These are phyloP conservation scores for Oryza officinalis DNA, from an alignment of 176 grass and related monocot genomes.

Conservation along the genomic window DNA sequence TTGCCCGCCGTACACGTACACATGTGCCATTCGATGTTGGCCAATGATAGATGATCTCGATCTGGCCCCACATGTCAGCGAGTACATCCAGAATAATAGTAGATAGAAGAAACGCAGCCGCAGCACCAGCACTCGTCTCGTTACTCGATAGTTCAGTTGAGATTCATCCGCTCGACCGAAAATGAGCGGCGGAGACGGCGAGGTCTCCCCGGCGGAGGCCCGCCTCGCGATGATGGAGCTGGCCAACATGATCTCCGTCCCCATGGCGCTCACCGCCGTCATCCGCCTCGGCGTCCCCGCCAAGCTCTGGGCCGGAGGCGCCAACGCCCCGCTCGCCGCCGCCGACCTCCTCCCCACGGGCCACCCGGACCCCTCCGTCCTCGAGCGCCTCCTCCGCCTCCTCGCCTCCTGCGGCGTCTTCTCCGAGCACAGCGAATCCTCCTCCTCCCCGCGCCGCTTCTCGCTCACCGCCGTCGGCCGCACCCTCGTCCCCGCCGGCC, in stretches of 20 bases:
- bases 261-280: slow-evolving; percentile 74
- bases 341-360: slow-evolving; percentile 31
- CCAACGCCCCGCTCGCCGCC: slow-evolving; percentile 55
- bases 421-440: slow-evolving; percentile 34
- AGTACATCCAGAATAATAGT: neutral
- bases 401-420: slow-evolving; percentile 69
- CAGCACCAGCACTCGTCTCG: too few species aligned
- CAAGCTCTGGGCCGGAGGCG: slow-evolving; percentile 49
- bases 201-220: slow-evolving; percentile 26
- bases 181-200: slow-evolving; percentile 8
- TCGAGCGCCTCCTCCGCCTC: slow-evolving; percentile 73
- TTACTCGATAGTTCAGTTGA: neutral
- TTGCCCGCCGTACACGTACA: too few species aligned
- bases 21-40: neutral
- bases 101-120: neutral
- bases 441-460: slow-evolving; percentile 37
- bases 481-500: slow-evolving; percentile 42
- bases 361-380: slow-evolving; percentile 46
- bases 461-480: slow-evolving; percentile 65
- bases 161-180: neutral
- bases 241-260: slow-evolving; percentile 75
- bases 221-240: slow-evolving; percentile 78
- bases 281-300: slow-evolving; percentile 65
- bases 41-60: neutral
- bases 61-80: too few species aligned